Evolutionary conservation across 2,329 filamentous ascomycete genomes (phyloP), one percentile per base, ranked within the genome.

Genomic region (Cladosporium sp.): DNA sequence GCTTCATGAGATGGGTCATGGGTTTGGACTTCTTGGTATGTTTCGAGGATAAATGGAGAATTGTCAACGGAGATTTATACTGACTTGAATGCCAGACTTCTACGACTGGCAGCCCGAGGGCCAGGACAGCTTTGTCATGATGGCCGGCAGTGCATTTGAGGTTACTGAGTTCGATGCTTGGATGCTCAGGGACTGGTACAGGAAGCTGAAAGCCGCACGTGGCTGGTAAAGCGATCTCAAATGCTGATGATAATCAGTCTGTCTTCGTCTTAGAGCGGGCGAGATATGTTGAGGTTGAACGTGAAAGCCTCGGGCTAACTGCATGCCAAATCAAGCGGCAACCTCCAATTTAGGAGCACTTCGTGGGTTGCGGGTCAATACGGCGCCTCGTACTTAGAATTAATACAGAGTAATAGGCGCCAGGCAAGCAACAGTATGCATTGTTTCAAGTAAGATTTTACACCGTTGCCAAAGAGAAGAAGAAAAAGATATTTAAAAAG

Each of bases 101-200:
- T 78, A 78, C 68, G 79, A 82, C 71, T 83, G 80, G 80, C 80
- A 77, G 34, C 81, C 82, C 0, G 75, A 74, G 6, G 80, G 80
- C 4, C 69, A 80, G 41, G 71, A 71, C 10, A 80, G 75, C 71
- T 83, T 83, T 72, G 76, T 83, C 68, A 83, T 84, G 81, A 71
- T 78, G 59, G 80, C 81, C 52, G 81, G 82, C 2, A 79, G 78
- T 52, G 74, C 82, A 0, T 73, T 70, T 18, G 66, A 76, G 55
- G 76, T 84, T 24, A 84, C 82, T 2, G 81, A 84, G 54, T 84
- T 84, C 59, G 81, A 83, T 64, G 80, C 79, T 15, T 83, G 82
- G 82, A 83, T 83, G 81, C 70, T 80, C 44, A 72, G 81, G 1
- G 80, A 83, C 70, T 83, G 81, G 80, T 83, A 80, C 80, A 76